Conservation (phyloP, 108 stramenopile genomes). For the Aurantiochytrium sp. region DNA sequence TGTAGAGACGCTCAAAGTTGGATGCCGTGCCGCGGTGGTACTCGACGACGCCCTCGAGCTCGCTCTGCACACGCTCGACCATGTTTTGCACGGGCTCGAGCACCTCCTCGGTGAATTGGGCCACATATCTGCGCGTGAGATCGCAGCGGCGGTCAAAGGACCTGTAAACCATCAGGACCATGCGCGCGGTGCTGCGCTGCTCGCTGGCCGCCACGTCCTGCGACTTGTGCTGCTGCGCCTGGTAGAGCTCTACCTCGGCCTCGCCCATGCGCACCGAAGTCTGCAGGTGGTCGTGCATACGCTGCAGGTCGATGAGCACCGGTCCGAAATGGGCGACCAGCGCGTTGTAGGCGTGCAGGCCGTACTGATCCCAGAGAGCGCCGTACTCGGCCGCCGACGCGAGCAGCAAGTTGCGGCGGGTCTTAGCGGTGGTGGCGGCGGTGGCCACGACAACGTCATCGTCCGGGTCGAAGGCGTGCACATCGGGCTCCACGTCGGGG, state of each 20-base stretch:
- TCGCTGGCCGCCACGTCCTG: constrained; percentile 20
- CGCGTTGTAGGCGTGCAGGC: constrained; percentile 9
- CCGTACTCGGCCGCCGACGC: not conserved
- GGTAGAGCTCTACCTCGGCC: not conserved
- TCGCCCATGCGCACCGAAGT: not conserved
- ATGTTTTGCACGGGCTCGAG: not conserved
- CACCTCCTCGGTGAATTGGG: not conserved
- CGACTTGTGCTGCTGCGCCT: not conserved
- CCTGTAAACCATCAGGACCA: not conserved
- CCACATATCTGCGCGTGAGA: not conserved
- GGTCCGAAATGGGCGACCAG: not conserved
- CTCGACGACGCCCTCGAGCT: not conserved
- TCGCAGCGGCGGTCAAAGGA: not conserved
- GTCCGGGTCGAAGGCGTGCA: too few relatives aligned
- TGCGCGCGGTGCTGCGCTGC: not conserved
- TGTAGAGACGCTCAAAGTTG: constrained; percentile 22
- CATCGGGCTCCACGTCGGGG: too few relatives aligned
- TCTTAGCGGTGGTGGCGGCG: too few relatives aligned
- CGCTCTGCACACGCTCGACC: not conserved
- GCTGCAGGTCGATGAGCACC: not conserved
- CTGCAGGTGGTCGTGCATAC: constrained; percentile 5
- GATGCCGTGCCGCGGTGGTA: not conserved
- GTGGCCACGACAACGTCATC: too few relatives aligned
- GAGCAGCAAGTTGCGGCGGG: not conserved
- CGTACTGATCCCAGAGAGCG: not conserved